These are phyloP conservation scores for Scutellaria galericulata DNA, from an alignment of 257 asterid species.

Conservation along the genomic window DNA sequence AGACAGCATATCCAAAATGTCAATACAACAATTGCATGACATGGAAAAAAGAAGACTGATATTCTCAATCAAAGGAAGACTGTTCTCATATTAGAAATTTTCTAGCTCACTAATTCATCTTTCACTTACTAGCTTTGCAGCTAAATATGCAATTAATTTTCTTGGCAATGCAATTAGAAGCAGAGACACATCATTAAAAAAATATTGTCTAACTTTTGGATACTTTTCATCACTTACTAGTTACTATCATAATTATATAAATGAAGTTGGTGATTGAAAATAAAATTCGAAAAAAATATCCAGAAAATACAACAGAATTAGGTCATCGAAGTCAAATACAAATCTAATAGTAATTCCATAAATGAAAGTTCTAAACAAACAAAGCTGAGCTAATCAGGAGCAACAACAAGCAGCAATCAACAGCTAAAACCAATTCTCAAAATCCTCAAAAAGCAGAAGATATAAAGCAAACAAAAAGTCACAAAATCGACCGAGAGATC, in stretches of 20 bases:
- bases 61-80: background rate
- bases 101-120: background rate
- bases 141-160: too few relatives aligned
- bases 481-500: conserved; percentile 17
- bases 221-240: too few relatives aligned
- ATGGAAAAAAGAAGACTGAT: background rate
- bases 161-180: too few relatives aligned
- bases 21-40: background rate
- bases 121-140: background rate
- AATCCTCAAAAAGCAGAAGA: background rate
- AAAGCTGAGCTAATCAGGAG: background rate
- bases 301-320: background rate
- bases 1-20: background rate
- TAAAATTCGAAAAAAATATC: too few relatives aligned
- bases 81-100: background rate
- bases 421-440: background rate
- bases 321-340: background rate
- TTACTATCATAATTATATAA: too few relatives aligned
- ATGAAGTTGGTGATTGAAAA: too few relatives aligned
- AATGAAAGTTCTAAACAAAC: background rate
- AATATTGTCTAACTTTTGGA: too few relatives aligned
- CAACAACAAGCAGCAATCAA: background rate
- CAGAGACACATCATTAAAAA: too few relatives aligned
- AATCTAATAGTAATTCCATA: background rate
- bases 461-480: background rate